A percentile compares a stretch with the other conserved stretches of the same genome.
phyloP scores from a whole-genome alignment of 2,329 filamentous ascomycete genomes.

The Colletotrichum lini region DNA sequence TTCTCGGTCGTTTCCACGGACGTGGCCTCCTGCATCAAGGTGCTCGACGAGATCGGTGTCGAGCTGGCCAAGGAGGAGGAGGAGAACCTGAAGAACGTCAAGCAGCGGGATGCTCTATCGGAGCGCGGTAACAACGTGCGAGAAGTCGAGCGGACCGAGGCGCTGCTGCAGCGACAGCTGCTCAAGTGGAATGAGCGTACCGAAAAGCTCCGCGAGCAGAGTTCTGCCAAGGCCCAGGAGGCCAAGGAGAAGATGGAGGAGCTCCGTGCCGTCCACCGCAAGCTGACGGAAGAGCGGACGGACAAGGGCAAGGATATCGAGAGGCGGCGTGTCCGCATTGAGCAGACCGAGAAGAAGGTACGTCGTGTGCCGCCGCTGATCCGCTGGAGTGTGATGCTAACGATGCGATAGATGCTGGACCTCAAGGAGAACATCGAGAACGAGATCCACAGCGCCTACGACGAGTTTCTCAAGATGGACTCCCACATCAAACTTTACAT shows the following conservation, averaged over 20 bases:
- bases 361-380: constrained; percentile 45
- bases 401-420: constrained; percentile 86
- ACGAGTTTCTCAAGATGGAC: constrained; percentile 98
- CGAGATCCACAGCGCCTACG: constrained; percentile 90
- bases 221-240: constrained; percentile 83
- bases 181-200: constrained; percentile 89
- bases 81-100: constrained; percentile 82
- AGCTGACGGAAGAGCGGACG: constrained; percentile 85
- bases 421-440: constrained; percentile 98
- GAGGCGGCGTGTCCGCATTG: constrained; percentile 90
- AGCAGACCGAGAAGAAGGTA: constrained; percentile 99
- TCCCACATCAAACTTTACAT: constrained; percentile 98
- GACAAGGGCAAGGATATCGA: constrained; percentile 95
- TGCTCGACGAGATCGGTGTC: constrained; percentile 88
- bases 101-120: constrained; percentile 88
- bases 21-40: constrained; percentile 88
- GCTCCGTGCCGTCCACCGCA: constrained; percentile 82
- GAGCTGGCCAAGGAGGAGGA: constrained; percentile 94
- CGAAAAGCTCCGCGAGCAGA: constrained; percentile 84
- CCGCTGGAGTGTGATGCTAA: constrained; percentile 37
- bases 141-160: constrained; percentile 91
- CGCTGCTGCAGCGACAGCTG: constrained; percentile 85
- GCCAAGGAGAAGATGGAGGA: constrained; percentile 94
- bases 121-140: constrained; percentile 91
- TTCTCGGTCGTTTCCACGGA: constrained; percentile 88